A percentile compares a stretch with the other conserved stretches of the same genome.
Conservation (phyloP, 768 basidiomycete species). For the Sarcodon aspratus region DNA sequence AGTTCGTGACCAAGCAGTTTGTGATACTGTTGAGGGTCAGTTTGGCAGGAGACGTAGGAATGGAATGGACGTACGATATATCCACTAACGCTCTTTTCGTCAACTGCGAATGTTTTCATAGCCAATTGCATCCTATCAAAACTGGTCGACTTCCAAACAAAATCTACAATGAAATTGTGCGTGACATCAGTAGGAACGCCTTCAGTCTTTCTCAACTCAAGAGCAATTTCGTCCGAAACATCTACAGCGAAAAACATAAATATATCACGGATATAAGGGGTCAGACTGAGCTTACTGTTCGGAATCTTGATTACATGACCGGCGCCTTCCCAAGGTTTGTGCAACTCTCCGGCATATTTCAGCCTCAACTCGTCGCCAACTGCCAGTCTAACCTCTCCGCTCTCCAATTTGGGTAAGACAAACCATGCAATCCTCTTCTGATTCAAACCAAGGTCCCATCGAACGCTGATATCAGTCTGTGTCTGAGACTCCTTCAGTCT, state of each 20-base stretch:
- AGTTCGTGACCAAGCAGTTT: constrained; percentile 97
- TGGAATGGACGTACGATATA: constrained; percentile 68
- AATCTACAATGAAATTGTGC: constrained; percentile 94
- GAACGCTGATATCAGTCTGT: constrained; percentile 88
- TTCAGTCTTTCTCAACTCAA: constrained; percentile 84
- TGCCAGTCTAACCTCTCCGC: constrained; percentile 92
- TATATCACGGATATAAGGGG: background rate
- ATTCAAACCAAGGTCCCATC: constrained; percentile 97
- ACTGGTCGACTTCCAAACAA: constrained; percentile 99
- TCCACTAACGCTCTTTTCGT: constrained; percentile 98
- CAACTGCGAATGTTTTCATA: constrained; percentile 99
- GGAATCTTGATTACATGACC: constrained; percentile 99
- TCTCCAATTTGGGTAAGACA: constrained; percentile 89
- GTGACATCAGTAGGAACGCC: constrained; percentile 91
- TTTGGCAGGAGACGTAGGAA: constrained; percentile 5
- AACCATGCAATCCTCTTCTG: constrained; percentile 99
- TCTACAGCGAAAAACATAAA: constrained; percentile 35
- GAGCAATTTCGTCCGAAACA: constrained; percentile 94
- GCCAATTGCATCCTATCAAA: constrained; percentile 99
- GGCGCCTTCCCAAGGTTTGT: constrained; percentile 94
- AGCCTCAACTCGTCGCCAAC: constrained; percentile 93
- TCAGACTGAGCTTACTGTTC: constrained; percentile 58
- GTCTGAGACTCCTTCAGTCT: constrained; percentile 97
- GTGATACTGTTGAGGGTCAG: constrained; percentile 61
- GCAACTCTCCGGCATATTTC: constrained; percentile 80